Percentiles rank a stretch among this genome's conserved stretches.
phyloP scores from a whole-genome alignment of 108 stramenopile genomes.

The Pinguiococcus pyrenoidosus region DNA sequence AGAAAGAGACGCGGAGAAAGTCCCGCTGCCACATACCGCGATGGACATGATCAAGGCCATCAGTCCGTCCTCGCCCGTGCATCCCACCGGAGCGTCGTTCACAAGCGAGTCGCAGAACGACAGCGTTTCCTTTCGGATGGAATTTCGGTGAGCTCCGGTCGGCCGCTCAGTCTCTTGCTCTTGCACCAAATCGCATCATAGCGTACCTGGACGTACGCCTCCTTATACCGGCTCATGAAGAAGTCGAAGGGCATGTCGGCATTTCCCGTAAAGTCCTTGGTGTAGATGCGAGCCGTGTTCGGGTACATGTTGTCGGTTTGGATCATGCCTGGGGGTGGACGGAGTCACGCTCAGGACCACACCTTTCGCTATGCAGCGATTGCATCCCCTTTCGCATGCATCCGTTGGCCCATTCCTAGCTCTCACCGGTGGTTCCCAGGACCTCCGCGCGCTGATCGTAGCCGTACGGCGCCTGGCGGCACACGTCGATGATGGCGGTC shows the following conservation, averaged over 20 bases:
- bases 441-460: conserved; percentile 96
- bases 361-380: no score
- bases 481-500: conserved; percentile 84
- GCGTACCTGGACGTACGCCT: conserved; percentile 74
- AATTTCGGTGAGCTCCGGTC: no score
- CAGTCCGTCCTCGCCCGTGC: conserved; percentile 86
- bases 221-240: conserved; percentile 81
- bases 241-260: conserved; percentile 96
- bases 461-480: conserved; percentile 80
- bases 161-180: no score
- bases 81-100: conserved; percentile 73
- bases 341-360: no score
- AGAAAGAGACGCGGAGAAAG: no score
- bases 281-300: conserved; percentile 14
- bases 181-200: no score
- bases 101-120: conserved; percentile 82
- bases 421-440: not conserved
- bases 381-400: not conserved
- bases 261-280: conserved; percentile 74
- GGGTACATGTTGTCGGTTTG: conserved; percentile 72
- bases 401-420: not conserved
- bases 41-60: conserved; percentile 86
- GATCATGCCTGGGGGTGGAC: no score
- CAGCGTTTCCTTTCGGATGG: conserved; percentile 75
- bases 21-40: no score